phyloP scores from a whole-genome alignment of 257 asterid genomes.

The Knoxia roxburghii region DNA sequence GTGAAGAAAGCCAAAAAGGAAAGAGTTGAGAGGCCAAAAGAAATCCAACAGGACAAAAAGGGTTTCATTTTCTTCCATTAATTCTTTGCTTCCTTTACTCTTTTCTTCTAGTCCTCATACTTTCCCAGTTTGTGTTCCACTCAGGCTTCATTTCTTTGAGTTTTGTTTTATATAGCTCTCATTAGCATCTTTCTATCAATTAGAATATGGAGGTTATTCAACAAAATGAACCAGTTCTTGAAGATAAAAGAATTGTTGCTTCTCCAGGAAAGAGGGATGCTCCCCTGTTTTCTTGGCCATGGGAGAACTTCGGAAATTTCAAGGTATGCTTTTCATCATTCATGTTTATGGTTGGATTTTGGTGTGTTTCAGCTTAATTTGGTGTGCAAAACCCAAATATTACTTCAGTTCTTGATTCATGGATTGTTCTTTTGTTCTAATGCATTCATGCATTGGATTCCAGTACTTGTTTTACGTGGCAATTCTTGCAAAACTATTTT shows the following conservation, averaged over 20 bases:
- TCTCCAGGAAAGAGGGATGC: conserved; percentile 31
- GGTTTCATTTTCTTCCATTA: background rate
- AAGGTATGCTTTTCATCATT: conserved; percentile 43
- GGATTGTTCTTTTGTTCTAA: conserved; percentile 4
- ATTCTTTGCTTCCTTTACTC: background rate
- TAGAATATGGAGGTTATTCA: conserved; percentile 22
- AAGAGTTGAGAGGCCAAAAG: background rate
- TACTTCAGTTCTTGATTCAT: background rate
- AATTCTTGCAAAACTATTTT: conserved; percentile 54
- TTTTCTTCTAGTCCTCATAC: background rate
- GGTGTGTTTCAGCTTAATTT: background rate
- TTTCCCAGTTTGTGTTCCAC: background rate
- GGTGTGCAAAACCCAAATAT: background rate
- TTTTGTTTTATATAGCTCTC: background rate
- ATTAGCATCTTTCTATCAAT: background rate
- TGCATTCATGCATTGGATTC: conserved; percentile 1
- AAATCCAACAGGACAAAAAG: background rate
- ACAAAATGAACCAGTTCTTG: background rate
- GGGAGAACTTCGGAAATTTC: conserved; percentile 59
- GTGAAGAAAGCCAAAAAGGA: background rate
- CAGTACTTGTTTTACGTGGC: conserved; percentile 46
- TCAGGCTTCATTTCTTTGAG: background rate
- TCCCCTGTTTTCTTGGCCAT: conserved; percentile 82
- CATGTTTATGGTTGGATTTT: background rate
- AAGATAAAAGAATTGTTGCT: conserved; percentile 19